phyloP scores from a whole-genome alignment of 495 filamentous ascomycete genomes.

The Durotheca rogersii region DNA sequence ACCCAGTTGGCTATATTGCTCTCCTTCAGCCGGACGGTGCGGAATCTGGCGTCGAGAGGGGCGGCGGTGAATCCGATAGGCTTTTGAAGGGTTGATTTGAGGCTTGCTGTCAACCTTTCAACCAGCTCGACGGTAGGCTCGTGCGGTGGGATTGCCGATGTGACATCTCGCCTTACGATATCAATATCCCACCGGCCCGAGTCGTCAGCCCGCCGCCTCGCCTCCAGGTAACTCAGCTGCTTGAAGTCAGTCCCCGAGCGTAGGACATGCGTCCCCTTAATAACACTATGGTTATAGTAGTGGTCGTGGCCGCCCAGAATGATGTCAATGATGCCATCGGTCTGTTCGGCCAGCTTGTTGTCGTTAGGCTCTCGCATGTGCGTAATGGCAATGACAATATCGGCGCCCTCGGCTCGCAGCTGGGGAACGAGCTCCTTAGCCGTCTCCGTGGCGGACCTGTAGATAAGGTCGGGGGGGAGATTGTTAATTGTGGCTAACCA shows the following conservation, averaged over 20 bases:
- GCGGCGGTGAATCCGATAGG: conserved; percentile 78
- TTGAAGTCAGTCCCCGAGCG: conserved; percentile 88
- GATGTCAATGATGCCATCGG: conserved; percentile 71
- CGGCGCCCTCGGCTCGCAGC: conserved; percentile 73
- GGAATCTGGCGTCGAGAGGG: conserved; percentile 81
- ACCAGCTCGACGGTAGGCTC: conserved; percentile 57
- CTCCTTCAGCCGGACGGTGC: conserved; percentile 72
- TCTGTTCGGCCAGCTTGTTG: conserved; percentile 72
- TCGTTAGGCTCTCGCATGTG: conserved; percentile 87
- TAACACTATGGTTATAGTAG: conserved; percentile 72
- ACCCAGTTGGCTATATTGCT: conserved; percentile 89
- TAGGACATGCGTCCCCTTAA: conserved; percentile 77
- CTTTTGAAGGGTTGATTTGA: conserved; percentile 75
- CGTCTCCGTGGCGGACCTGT: conserved; percentile 69
- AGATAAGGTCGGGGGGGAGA: conserved; percentile 76
- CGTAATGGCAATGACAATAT: conserved; percentile 77
- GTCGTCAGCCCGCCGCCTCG: conserved; percentile 51
- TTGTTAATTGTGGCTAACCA: conserved; percentile 88
- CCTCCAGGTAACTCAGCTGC: conserved; percentile 84
- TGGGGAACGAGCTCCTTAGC: conserved; percentile 68
- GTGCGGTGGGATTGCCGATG: conserved; percentile 65
- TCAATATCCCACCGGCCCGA: conserved; percentile 69
- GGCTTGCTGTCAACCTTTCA: conserved; percentile 63
- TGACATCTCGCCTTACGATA: conserved; percentile 71
- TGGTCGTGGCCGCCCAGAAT: conserved; percentile 90